Conservation (phyloP, 2,329 filamentous ascomycete genomes). For the Aspergillus flavus region DNA sequence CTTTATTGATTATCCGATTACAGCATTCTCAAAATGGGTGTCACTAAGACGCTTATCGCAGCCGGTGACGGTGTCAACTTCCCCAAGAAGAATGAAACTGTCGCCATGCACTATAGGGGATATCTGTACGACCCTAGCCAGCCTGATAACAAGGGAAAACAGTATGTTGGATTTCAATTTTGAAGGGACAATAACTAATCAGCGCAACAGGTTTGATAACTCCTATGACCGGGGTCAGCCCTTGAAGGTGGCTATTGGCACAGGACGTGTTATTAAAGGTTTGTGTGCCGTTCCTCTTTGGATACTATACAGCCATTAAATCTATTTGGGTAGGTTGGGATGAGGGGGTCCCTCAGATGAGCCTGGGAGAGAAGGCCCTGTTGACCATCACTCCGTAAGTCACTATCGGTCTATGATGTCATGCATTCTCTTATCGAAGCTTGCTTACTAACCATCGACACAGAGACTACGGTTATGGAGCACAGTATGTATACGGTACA, state of each 20-base stretch:
- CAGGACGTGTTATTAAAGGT: slow-evolving; percentile 86
- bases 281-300: slow-evolving; percentile 29
- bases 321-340: slow-evolving; percentile 64
- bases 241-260: slow-evolving; percentile 77
- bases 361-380: slow-evolving; percentile 84
- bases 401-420: background rate
- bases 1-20: background rate
- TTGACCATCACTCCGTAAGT: slow-evolving; percentile 77
- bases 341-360: slow-evolving; percentile 83
- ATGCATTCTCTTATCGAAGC: background rate
- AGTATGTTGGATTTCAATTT: slow-evolving; percentile 58
- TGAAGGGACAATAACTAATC: background rate
- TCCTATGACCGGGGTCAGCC: slow-evolving; percentile 69
- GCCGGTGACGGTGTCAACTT: slow-evolving; percentile 64
- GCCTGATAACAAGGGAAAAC: slow-evolving; percentile 64
- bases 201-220: slow-evolving; percentile 76
- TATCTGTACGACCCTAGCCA: slow-evolving; percentile 71
- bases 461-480: slow-evolving; percentile 46
- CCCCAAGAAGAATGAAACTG: slow-evolving; percentile 69
- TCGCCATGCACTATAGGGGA: slow-evolving; percentile 90
- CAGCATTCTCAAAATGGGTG: slow-evolving; percentile 61
- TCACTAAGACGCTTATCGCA: slow-evolving; percentile 66
- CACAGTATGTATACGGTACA: slow-evolving; percentile 34
- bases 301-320: background rate
- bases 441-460: slow-evolving; percentile 5